phyloP scores from a whole-genome alignment of 1,284 basidiomycete species.

The Fomitiporia mediterranea region DNA sequence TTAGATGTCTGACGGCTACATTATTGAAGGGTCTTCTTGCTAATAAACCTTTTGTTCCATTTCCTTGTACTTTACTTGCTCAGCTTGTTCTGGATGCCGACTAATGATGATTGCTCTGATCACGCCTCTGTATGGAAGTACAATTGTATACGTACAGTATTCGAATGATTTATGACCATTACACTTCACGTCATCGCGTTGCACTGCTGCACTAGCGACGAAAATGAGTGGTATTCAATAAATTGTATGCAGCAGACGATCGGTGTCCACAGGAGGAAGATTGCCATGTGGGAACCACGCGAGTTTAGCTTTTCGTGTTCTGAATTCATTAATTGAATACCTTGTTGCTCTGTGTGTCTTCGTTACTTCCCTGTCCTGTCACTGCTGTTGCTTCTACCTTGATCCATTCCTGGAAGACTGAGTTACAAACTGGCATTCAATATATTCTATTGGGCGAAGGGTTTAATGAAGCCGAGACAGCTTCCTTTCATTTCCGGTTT shows the following conservation, averaged over 20 bases:
- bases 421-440: too few species aligned
- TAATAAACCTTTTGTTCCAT: not conserved
- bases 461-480: too few species aligned
- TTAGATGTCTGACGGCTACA: not conserved
- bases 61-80: not conserved
- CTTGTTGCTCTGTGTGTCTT: too few species aligned
- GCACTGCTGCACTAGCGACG: not conserved
- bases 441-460: too few species aligned
- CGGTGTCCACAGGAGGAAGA: not conserved
- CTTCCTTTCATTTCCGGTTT: too few species aligned
- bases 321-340: not conserved
- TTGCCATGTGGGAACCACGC: conserved; percentile 2
- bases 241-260: too few species aligned
- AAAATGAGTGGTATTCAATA: not conserved
- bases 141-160: not conserved
- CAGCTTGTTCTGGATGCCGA: not conserved
- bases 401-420: too few species aligned
- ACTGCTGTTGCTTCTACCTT: too few species aligned
- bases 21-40: not conserved
- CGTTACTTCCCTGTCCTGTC: too few species aligned
- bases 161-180: not conserved
- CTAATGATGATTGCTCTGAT: not conserved
- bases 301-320: not conserved
- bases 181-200: not conserved
- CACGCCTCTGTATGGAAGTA: not conserved